Conservation (phyloP, 208 protist species). For the Trypanosoma mega region DNA sequence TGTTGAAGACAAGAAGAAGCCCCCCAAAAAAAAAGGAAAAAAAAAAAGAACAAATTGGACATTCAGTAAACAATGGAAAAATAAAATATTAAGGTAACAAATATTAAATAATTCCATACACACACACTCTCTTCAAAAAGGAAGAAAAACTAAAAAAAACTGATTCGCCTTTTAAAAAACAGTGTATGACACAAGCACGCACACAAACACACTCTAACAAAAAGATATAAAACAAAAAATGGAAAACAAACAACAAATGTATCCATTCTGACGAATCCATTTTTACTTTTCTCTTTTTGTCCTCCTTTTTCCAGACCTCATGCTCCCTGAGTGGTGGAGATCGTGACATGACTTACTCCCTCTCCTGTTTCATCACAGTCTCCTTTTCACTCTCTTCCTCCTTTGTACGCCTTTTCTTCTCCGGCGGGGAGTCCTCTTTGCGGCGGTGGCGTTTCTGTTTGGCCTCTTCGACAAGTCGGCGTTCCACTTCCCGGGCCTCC, state of each 20-base stretch:
- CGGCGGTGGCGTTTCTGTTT: constrained; percentile 5
- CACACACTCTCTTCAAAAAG: too few relatives aligned
- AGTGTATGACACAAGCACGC: too few relatives aligned
- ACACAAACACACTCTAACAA: neutral
- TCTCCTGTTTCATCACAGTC: neutral
- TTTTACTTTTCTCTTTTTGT: neutral
- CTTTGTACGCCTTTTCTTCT: constrained; percentile 4
- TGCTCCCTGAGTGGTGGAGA: neutral
- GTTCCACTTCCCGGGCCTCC: constrained; percentile 23
- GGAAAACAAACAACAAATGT: too few relatives aligned
- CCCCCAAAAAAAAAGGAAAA: neutral
- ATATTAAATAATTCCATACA: too few relatives aligned
- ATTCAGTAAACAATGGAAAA: neutral
- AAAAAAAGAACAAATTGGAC: neutral
- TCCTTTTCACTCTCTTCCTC: neutral
- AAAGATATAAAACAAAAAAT: too few relatives aligned
- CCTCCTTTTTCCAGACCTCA: too few relatives aligned
- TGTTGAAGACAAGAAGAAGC: neutral
- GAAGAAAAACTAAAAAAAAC: too few relatives aligned
- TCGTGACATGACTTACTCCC: neutral
- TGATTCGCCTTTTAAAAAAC: too few relatives aligned
- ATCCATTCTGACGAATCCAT: too few relatives aligned
- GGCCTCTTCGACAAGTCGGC: constrained; percentile 13
- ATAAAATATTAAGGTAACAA: neutral
- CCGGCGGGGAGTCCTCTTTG: neutral